phyloP scores from a whole-genome alignment of 768 basidiomycete genomes.

The Boletus tylopilopsis region DNA sequence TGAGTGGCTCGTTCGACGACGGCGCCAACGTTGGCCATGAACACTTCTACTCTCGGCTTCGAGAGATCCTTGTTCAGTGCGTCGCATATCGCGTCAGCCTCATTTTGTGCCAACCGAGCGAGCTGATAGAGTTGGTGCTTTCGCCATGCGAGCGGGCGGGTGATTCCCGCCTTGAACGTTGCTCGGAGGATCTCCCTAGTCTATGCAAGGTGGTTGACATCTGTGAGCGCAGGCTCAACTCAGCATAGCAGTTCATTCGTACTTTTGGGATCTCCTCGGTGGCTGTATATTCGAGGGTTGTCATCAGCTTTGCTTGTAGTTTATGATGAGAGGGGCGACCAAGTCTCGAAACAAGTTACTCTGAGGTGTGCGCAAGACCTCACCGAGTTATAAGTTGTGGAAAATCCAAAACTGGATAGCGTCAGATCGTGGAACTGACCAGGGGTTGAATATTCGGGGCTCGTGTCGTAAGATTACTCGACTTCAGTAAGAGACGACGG shows the following conservation, averaged over 20 bases:
- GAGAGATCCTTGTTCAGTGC: conserved; percentile 45
- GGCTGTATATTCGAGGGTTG: conserved; percentile 12
- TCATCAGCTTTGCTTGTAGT: conserved; percentile 7
- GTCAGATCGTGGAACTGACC: too few species aligned
- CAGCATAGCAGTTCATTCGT: neutral
- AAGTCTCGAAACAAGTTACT: too few species aligned
- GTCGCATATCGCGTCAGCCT: conserved; percentile 47
- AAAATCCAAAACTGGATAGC: too few species aligned
- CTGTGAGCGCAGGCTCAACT: too few species aligned
- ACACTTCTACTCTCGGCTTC: conserved; percentile 37
- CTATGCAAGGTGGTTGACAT: conserved; percentile 14
- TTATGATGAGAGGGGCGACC: too few species aligned
- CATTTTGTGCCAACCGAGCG: conserved; percentile 59
- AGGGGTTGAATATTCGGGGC: too few species aligned
- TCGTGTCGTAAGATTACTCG: too few species aligned
- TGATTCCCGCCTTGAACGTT: conserved; percentile 49
- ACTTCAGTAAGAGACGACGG: too few species aligned
- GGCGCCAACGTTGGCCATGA: conserved; percentile 42
- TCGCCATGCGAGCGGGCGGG: conserved; percentile 55
- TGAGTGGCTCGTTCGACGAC: conserved; percentile 41
- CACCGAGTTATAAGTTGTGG: too few species aligned
- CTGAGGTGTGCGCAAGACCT: too few species aligned
- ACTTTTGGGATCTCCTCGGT: conserved; percentile 27
- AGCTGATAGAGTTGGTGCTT: conserved; percentile 62
- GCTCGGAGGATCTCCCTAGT: conserved; percentile 36